phyloP scores from a whole-genome alignment of 768 basidiomycete genomes.

The Filobasidium floriforme region DNA sequence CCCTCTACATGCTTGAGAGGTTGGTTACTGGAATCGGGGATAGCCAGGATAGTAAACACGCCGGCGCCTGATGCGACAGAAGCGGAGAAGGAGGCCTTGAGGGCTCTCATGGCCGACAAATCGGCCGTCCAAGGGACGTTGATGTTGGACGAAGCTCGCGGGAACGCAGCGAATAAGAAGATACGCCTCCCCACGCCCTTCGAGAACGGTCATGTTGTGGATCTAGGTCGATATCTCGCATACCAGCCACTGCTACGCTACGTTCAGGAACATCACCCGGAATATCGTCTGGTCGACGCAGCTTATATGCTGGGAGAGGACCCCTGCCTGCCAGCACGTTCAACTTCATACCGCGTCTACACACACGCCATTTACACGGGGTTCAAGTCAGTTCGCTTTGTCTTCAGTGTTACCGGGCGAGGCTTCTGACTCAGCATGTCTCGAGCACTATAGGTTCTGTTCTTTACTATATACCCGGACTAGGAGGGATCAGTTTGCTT shows the following conservation, averaged over 20 bases:
- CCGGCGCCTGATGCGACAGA: no score
- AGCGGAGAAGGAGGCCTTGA: no score
- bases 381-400: background rate
- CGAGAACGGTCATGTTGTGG: background rate
- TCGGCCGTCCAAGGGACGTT: background rate
- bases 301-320: no score
- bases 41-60: no score
- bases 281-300: no score
- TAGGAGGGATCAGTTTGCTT: background rate
- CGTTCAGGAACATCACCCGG: background rate
- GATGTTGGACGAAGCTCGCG: slow-evolving; percentile 4
- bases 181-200: background rate
- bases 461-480: background rate
- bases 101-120: background rate
- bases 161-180: background rate
- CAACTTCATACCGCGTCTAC: background rate
- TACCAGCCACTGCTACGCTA: background rate
- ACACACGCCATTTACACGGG: slow-evolving; percentile 1
- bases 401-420: background rate
- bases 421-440: background rate
- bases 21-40: no score
- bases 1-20: no score
- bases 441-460: background rate
- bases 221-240: background rate
- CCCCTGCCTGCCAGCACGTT: no score